These are phyloP conservation scores for Penicillium robsamsonii DNA, from an alignment of 495 filamentous ascomycete species.

Conservation along the genomic window DNA sequence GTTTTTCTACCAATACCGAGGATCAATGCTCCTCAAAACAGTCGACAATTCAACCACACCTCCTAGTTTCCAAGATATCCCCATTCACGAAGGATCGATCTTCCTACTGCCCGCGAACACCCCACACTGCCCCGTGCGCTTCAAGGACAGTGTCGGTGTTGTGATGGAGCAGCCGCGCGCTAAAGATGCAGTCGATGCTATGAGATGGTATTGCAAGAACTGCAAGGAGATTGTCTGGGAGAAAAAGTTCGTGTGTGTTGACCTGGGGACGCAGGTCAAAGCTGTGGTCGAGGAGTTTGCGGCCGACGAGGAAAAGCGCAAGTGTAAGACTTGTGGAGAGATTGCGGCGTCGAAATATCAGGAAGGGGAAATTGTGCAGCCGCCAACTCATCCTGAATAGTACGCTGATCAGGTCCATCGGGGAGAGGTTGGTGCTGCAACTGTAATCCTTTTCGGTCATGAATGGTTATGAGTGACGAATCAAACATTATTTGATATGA, in stretches of 20 bases:
- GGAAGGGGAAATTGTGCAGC: constrained; percentile 46
- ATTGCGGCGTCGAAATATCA: constrained; percentile 55
- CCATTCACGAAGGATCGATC: constrained; percentile 89
- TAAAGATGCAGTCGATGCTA: constrained; percentile 63
- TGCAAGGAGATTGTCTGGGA: constrained; percentile 80
- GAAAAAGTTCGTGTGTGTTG: constrained; percentile 80
- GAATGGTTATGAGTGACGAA: constrained; percentile 14
- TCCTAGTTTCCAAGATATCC: constrained; percentile 71
- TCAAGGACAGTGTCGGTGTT: constrained; percentile 69
- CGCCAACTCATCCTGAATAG: constrained; percentile 36
- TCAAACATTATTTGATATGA: constrained; percentile 3
- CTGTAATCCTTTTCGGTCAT: neutral
- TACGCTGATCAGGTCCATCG: neutral
- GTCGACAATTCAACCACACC: constrained; percentile 60
- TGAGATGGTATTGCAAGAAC: constrained; percentile 77
- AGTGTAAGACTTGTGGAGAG: constrained; percentile 73
- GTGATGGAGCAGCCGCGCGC: constrained; percentile 88
- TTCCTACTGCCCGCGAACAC: constrained; percentile 90
- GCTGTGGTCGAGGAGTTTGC: constrained; percentile 83
- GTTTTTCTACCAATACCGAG: constrained; percentile 96
- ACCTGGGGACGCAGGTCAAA: constrained; percentile 97
- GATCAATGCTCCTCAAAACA: constrained; percentile 89
- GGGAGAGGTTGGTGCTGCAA: neutral
- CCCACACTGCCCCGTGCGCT: constrained; percentile 78
- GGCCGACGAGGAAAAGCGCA: constrained; percentile 66